Percentiles rank a stretch among this genome's conserved stretches.
Conservation (phyloP, 2,329 filamentous ascomycete genomes). For the Alternaria solani region DNA sequence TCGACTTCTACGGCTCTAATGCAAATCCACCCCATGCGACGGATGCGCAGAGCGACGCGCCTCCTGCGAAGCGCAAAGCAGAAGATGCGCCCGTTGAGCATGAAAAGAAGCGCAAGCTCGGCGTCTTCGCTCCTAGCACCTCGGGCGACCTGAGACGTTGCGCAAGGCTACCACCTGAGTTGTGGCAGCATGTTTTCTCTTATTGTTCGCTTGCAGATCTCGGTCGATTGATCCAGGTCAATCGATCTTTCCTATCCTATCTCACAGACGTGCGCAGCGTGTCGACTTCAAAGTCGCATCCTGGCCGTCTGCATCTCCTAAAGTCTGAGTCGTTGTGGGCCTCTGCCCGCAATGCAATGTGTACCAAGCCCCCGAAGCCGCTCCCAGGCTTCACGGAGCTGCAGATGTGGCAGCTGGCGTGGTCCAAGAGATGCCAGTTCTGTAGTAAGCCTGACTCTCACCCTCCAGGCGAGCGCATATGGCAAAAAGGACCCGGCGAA, state of each 20-base stretch:
- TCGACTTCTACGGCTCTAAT: constrained; percentile 49
- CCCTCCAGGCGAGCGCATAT: constrained; percentile 52
- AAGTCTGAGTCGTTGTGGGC: constrained; percentile 76
- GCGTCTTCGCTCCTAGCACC: constrained; percentile 19
- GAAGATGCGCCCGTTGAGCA: constrained; percentile 30
- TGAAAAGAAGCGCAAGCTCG: constrained; percentile 47
- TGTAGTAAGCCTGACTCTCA: constrained; percentile 61
- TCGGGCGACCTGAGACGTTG: constrained; percentile 33
- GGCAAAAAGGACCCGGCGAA: constrained; percentile 68
- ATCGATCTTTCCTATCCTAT: constrained; percentile 68
- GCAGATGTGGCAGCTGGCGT: constrained; percentile 78
- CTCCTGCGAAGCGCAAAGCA: constrained; percentile 48
- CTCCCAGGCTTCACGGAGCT: constrained; percentile 71
- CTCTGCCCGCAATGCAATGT: constrained; percentile 70
- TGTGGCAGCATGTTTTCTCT: constrained; percentile 76
- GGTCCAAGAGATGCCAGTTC: constrained; percentile 70
- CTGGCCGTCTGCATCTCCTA: constrained; percentile 50
- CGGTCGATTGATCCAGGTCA: constrained; percentile 71
- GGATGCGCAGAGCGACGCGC: constrained; percentile 21
- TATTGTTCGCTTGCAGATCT: constrained; percentile 70
- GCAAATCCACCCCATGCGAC: constrained; percentile 23
- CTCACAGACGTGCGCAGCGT: constrained; percentile 48
- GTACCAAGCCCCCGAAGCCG: constrained; percentile 73
- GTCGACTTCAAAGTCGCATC: constrained; percentile 40
- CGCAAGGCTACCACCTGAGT: constrained; percentile 63